Conservation (phyloP, 306 rosid species). For the Sindora glabra region DNA sequence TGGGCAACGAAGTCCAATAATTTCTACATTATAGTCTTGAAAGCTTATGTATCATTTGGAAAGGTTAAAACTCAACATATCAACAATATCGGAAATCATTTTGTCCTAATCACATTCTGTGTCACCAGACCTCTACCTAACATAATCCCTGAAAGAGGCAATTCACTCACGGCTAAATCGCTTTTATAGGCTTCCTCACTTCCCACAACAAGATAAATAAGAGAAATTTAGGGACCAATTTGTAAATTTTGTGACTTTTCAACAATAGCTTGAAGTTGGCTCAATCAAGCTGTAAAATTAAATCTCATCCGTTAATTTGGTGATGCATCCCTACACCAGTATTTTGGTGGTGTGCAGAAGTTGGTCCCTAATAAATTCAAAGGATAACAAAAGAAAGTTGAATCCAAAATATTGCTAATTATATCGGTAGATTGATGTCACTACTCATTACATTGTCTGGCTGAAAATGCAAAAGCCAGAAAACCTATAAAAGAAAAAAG, state of each 20-base stretch:
- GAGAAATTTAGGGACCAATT: too few species aligned
- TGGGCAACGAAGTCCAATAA: slow-evolving; percentile 32
- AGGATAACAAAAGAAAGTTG: too few species aligned
- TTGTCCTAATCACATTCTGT: too few species aligned
- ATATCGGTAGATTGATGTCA: slow-evolving; percentile 12
- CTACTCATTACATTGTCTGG: slow-evolving; percentile 20
- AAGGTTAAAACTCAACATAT: slow-evolving; percentile 51
- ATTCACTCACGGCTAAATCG: slow-evolving; percentile 24
- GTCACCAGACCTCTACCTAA: too few species aligned
- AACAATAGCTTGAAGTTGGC: too few species aligned
- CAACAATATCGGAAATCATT: slow-evolving; percentile 44
- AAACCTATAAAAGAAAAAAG: slow-evolving; percentile 24
- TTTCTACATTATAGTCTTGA: slow-evolving; percentile 44
- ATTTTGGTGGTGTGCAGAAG: too few species aligned
- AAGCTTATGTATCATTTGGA: slow-evolving; percentile 49
- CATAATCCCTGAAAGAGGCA: slow-evolving; percentile 23
- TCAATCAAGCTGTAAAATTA: too few species aligned
- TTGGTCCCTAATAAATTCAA: too few species aligned
- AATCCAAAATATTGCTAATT: slow-evolving; percentile 8
- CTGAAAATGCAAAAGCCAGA: slow-evolving; percentile 14
- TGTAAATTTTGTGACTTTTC: too few species aligned
- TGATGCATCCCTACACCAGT: too few species aligned
- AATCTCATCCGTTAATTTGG: too few species aligned
- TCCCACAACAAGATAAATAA: too few species aligned
- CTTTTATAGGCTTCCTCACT: slow-evolving; percentile 26